Conservation (phyloP, 345 rosid genomes). For the Lepidium sativum region DNA sequence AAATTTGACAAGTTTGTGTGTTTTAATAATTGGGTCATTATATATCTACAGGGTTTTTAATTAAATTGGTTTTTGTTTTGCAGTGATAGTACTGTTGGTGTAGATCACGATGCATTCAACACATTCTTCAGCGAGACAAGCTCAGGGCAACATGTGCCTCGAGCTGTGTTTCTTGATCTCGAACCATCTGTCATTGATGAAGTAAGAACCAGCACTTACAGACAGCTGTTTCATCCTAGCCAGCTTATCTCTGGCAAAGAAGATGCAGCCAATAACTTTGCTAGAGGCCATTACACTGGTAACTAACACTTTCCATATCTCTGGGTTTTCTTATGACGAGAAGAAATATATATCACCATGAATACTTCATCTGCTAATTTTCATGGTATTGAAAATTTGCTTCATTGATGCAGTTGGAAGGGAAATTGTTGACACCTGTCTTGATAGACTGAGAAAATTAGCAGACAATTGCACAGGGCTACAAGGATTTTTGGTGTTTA, state of each 20-base stretch:
- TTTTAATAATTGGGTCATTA: neutral
- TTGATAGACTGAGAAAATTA: constrained; percentile 35
- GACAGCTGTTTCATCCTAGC: constrained; percentile 40
- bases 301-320: neutral
- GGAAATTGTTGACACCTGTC: constrained; percentile 38
- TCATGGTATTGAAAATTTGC: neutral
- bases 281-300: constrained; percentile 43
- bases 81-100: constrained; percentile 32
- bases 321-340: neutral
- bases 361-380: neutral
- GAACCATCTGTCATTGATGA: constrained; percentile 46
- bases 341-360: neutral
- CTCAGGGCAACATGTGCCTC: constrained; percentile 44
- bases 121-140: constrained; percentile 44
- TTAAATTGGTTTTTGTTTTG: neutral
- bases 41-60: neutral
- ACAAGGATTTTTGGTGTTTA: constrained; percentile 39
- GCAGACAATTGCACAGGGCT: constrained; percentile 42
- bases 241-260: constrained; percentile 44
- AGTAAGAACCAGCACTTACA: constrained; percentile 41
- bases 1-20: neutral
- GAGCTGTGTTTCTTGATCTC: constrained; percentile 40
- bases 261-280: constrained; percentile 44
- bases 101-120: constrained; percentile 41
- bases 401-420: constrained; percentile 31